A percentile compares a stretch with the other conserved stretches of the same genome.
phyloP scores from a whole-genome alignment of 139 green algal genomes.

The Chlamydomonas sp. region DNA sequence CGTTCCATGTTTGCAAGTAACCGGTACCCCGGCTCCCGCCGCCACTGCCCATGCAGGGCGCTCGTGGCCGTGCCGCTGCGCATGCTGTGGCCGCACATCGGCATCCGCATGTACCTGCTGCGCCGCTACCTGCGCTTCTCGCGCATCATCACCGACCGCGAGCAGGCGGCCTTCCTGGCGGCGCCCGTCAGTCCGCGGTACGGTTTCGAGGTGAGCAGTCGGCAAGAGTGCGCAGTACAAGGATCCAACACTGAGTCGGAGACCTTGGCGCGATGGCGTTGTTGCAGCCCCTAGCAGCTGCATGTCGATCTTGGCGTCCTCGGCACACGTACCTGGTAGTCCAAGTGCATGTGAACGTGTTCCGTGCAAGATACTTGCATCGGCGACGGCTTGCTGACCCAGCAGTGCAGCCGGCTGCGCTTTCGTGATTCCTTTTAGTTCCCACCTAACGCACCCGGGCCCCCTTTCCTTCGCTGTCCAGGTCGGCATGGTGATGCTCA shows the following conservation, averaged over 20 bases:
- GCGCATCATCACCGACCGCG: conserved; percentile 12
- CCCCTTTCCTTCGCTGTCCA: background rate
- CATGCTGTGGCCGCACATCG: conserved; percentile 52
- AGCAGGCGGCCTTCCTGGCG: conserved; percentile 42
- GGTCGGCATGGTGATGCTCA: conserved; percentile 54
- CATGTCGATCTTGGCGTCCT: too few relatives aligned
- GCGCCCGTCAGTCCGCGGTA: conserved; percentile 51
- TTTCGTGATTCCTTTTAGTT: too few relatives aligned
- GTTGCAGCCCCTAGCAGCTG: too few relatives aligned
- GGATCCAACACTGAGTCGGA: too few relatives aligned
- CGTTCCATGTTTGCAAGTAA: background rate
- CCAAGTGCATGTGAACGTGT: too few relatives aligned
- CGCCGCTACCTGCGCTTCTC: conserved; percentile 39
- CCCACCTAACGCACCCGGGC: too few relatives aligned
- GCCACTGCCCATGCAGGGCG: background rate
- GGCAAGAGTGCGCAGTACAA: too few relatives aligned
- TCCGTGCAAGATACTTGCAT: too few relatives aligned
- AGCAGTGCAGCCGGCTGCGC: too few relatives aligned
- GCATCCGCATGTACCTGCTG: conserved; percentile 55
- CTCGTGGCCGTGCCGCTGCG: conserved; percentile 27
- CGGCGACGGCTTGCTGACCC: too few relatives aligned
- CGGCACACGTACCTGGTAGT: too few relatives aligned
- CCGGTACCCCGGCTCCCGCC: background rate
- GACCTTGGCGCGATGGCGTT: too few relatives aligned
- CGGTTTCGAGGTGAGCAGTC: conserved; percentile 61